Percentiles rank a stretch among this genome's conserved stretches.
phyloP scores from a whole-genome alignment of 2,329 filamentous ascomycete genomes.

The Metarhizium album region DNA sequence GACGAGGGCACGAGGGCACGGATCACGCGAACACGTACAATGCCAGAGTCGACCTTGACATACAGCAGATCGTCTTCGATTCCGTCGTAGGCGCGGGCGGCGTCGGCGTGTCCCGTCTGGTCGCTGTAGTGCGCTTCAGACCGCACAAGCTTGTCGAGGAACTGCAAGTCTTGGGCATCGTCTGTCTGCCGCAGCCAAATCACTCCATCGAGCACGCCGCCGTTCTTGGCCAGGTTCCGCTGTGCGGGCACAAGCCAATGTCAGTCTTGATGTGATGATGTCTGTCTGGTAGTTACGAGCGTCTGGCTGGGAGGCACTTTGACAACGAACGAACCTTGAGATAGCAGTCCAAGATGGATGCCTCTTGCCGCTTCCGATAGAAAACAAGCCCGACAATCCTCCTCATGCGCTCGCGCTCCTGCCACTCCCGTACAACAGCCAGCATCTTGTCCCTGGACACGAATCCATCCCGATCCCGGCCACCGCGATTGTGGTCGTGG shows the following conservation, averaged over 20 bases:
- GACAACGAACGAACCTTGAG: constrained; percentile 20
- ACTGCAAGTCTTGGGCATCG: constrained; percentile 26
- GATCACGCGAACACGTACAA: constrained; percentile 22
- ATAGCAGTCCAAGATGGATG: constrained; percentile 37
- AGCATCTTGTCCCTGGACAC: too few relatives aligned
- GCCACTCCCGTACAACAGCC: not conserved
- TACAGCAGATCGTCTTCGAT: constrained; percentile 35
- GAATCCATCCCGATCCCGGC: too few relatives aligned
- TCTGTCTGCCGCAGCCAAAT: constrained; percentile 33
- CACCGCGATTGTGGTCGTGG: too few relatives aligned
- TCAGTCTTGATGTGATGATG: too few relatives aligned
- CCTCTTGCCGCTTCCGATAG: constrained; percentile 31
- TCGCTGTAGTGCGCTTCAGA: constrained; percentile 24
- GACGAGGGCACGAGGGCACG: too few relatives aligned
- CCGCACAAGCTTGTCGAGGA: constrained; percentile 27
- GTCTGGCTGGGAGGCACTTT: too few relatives aligned
- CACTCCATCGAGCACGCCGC: constrained; percentile 33
- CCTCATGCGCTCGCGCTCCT: not conserved
- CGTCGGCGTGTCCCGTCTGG: constrained; percentile 20
- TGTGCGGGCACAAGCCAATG: constrained; percentile 7
- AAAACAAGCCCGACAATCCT: constrained; percentile 36
- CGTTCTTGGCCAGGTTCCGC: constrained; percentile 33
- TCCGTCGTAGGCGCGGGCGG: constrained; percentile 28
- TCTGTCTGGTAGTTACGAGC: too few relatives aligned
- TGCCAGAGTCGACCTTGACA: constrained; percentile 27